Base-by-base conservation (phyloP, 768 basidiomycete genomes). In the Leccinum incarnatum region DNA sequence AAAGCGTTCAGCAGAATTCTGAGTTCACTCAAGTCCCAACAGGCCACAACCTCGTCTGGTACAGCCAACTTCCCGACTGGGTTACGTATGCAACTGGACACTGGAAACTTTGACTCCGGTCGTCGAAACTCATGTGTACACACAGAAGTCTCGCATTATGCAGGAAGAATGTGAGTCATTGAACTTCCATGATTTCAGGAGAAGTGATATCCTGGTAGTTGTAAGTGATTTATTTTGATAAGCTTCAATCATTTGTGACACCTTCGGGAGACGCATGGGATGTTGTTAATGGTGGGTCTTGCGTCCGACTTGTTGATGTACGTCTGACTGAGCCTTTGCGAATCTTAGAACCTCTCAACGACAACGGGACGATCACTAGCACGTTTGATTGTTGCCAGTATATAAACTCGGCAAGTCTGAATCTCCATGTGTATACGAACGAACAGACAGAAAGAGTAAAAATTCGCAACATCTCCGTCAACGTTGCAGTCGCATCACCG, bases 321-420 rank as follows among this genome's bases (percentile, higher is more conserved):
- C 11, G 12, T 52, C 34, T 60, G 21, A 54, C 10, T 14, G 9
- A 36, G 29, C 34, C n/a, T 36, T 25, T 15, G 5, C 11, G 36
- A 9, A 19, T 53, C 21, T 29, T 36, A 65, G 63, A 68, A 46
- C 57, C 67, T 30, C 46, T 68, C 74, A 82, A 84, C 62, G 85
- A 86, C 30, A 77, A 86, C 62, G 84, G 86, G 19, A 83, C 82
- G 9, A 83, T 75, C 23, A 25, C 23, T 7, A 15, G 14, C 14
- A 36, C 14, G 36, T 36, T 36, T 36, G 12, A 19, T 19, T 19
- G 19, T 19, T 19, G 4, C 36, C 37, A 9, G n/a, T 17, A 17
- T n/a, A 40, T 17, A n/a, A 17, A 40, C 17, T 17, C 17, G 17
- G 2, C 3, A 40, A 1, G 12, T 40, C 37, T 40, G 17, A 7